Base-by-base conservation (phyloP, 2,329 filamentous ascomycete genomes). In the Curvularia eragrostidis region DNA sequence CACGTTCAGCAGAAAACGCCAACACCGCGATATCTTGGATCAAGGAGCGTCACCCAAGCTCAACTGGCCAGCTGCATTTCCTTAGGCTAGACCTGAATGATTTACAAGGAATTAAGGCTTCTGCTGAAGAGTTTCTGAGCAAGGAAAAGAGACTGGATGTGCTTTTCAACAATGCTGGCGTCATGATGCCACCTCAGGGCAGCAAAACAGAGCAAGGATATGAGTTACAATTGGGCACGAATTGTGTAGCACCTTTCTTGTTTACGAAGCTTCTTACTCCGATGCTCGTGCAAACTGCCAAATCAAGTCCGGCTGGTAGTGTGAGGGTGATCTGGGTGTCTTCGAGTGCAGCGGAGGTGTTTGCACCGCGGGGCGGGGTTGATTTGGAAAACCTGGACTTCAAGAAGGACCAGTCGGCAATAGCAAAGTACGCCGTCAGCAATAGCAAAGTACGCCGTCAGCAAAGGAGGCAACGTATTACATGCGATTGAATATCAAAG, bases 11-110 rank as follows among this genome's bases (percentile, higher is more conserved):
- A 41, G 57, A 63, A 18, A 58, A 58, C 23, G 52, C 58, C 6
- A 70, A 77, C n/a, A 83, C 82, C 58, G 82, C 77, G 12, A 69
- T 72, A 3, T 60, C 68, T 1, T 82, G 82, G 36, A 82, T 87
- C 48, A 68, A 68, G 3, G 48, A 59, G 18, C 18, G 44, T 5
- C 0, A 61, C 66, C 32, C 81, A 74, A 23, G 30, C 10, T 59
- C 63, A n/a, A 54, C 46, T 26, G 62, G 62, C 3, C 42, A 50
- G 2, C 56, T 75, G 2, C 54, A 66, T 13, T 70, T 66, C 48
- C 56, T 76, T 1, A 57, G 67, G 19, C 58, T 77, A 7, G 78
- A 82, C 46, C 75, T 84, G 1, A 69, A 75, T 48, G 78, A 83
- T 59, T 68, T 83, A 10, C 56, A 66, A 0, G 77, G 71, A 1